These are phyloP conservation scores for Coniophora puteana DNA, from an alignment of 1,284 basidiomycete species.

Conservation along the genomic window DNA sequence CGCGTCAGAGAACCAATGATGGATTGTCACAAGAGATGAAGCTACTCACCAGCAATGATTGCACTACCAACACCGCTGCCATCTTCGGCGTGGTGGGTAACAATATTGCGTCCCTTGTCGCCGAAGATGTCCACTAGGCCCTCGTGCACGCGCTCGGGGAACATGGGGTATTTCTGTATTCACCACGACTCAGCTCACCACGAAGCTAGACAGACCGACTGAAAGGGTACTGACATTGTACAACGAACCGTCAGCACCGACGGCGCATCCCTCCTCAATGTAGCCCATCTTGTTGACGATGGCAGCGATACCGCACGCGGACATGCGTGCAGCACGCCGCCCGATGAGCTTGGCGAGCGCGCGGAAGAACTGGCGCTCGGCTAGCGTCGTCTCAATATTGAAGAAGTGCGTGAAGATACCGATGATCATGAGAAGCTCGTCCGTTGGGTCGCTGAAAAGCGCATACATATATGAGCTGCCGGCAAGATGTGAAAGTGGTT, in stretches of 20 bases:
- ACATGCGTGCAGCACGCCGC: conserved; percentile 83
- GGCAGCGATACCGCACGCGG: conserved; percentile 91
- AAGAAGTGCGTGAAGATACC: conserved; percentile 98
- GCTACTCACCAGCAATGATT: conserved; percentile 83
- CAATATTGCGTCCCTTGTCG: conserved; percentile 86
- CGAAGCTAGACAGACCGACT: conserved; percentile 9
- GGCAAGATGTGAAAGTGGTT: not conserved
- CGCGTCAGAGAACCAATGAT: not conserved
- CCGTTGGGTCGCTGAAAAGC: conserved; percentile 81
- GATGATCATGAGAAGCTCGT: conserved; percentile 93
- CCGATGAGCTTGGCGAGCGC: conserved; percentile 88
- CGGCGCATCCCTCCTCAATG: conserved; percentile 83
- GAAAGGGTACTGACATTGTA: conserved; percentile 68
- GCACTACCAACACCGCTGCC: conserved; percentile 95
- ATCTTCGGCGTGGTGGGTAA: conserved; percentile 91
- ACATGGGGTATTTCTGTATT: conserved; percentile 88
- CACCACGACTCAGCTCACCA: no score
- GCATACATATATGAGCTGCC: conserved; percentile 4
- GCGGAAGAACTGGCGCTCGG: conserved; percentile 94
- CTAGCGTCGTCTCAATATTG: conserved; percentile 88
- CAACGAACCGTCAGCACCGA: conserved; percentile 90
- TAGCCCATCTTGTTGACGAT: conserved; percentile 92
- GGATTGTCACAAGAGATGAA: not conserved
- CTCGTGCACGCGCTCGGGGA: conserved; percentile 85
- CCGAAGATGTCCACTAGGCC: conserved; percentile 91